Conservation (phyloP, 805 yeast genomes). For the Pichia paraexigua region DNA sequence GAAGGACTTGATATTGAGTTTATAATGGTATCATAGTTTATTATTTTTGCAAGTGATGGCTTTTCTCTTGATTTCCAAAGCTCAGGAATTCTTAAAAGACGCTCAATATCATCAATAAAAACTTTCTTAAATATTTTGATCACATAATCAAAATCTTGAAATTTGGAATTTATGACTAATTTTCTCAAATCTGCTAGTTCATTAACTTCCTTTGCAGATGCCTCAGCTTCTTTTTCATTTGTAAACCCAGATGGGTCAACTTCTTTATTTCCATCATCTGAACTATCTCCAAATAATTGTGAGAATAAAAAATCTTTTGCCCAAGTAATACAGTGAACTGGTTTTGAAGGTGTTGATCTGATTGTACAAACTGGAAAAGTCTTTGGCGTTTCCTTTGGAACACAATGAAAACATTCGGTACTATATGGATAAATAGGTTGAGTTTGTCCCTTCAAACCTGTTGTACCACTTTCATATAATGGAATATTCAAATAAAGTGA, state of each 20-base stretch:
- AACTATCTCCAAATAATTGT: slow-evolving; percentile 49
- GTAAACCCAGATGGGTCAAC: slow-evolving; percentile 46
- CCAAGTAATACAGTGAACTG: slow-evolving; percentile 96
- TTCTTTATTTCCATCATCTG: slow-evolving; percentile 25
- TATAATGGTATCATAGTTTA: background rate
- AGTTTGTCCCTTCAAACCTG: slow-evolving; percentile 90
- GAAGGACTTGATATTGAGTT: background rate
- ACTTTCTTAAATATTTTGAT: slow-evolving; percentile 48
- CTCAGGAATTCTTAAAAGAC: slow-evolving; percentile 60
- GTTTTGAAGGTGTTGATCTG: slow-evolving; percentile 92
- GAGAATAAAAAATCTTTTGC: slow-evolving; percentile 84
- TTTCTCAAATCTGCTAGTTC: slow-evolving; percentile 48
- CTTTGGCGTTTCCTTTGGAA: slow-evolving; percentile 78
- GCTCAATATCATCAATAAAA: slow-evolving; percentile 68
- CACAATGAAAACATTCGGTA: slow-evolving; percentile 93
- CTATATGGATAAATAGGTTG: slow-evolving; percentile 79
- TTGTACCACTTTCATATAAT: slow-evolving; percentile 88
- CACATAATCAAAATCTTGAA: slow-evolving; percentile 25
- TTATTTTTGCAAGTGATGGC: slow-evolving; percentile 36
- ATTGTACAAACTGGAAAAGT: slow-evolving; percentile 95
- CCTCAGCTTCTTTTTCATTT: slow-evolving; percentile 55
- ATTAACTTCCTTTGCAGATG: slow-evolving; percentile 57
- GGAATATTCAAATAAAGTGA: slow-evolving; percentile 68
- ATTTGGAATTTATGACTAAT: slow-evolving; percentile 22
- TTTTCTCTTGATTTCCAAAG: slow-evolving; percentile 67